These are phyloP conservation scores for Metschnikowia baotianmanensis DNA, from an alignment of 805 yeast species.

Conservation along the genomic window DNA sequence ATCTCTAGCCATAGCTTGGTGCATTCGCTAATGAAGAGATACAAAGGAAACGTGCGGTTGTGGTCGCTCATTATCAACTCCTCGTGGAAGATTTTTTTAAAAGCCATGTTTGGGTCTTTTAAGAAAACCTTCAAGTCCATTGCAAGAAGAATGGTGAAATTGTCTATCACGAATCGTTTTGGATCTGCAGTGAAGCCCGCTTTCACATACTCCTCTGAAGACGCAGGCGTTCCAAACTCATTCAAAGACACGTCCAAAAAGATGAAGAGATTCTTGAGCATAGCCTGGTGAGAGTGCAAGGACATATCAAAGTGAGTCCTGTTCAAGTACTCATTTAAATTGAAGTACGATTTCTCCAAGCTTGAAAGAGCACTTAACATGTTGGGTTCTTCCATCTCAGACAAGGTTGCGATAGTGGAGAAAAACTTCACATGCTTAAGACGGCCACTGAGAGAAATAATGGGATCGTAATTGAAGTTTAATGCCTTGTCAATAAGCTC, in stretches of 20 bases:
- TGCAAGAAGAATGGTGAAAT: conserved; percentile 49
- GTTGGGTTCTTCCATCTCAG: conserved; percentile 37
- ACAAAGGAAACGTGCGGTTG: conserved; percentile 50
- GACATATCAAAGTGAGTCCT: conserved; percentile 36
- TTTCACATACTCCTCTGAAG: conserved; percentile 42
- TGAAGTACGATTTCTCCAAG: conserved; percentile 34
- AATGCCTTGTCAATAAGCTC: conserved; percentile 44
- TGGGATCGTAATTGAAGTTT: conserved; percentile 40
- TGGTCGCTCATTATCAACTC: conserved; percentile 61
- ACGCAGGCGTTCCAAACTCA: conserved; percentile 43
- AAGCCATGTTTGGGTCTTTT: conserved; percentile 54
- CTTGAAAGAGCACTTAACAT: conserved; percentile 30
- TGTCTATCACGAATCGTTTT: conserved; percentile 37
- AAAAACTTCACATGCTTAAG: conserved; percentile 48
- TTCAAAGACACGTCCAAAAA: conserved; percentile 40
- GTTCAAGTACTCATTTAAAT: conserved; percentile 36
- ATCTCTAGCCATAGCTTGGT: conserved; percentile 38
- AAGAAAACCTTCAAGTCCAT: conserved; percentile 55
- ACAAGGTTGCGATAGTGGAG: conserved; percentile 39
- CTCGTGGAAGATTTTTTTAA: conserved; percentile 61
- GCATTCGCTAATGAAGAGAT: conserved; percentile 33
- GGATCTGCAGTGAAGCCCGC: conserved; percentile 50
- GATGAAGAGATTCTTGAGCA: conserved; percentile 40
- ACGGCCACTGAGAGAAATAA: conserved; percentile 45
- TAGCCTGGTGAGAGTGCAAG: conserved; percentile 37